Conservation (phyloP, 1,139 yeast genomes). For the Arxiozyma bovina region DNA sequence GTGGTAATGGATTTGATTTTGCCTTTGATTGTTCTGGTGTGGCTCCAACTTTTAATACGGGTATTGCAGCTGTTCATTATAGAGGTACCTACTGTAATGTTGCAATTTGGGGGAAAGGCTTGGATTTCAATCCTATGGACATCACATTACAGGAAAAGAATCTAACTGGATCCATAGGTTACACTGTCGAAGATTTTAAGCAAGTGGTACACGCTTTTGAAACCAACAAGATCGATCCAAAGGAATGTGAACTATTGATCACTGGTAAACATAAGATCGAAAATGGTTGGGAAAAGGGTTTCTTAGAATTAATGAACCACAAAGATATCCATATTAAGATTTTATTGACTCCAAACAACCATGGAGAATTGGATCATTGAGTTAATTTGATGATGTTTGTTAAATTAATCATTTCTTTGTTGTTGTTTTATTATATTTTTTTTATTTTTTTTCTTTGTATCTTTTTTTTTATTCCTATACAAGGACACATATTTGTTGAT, state of each 20-base stretch:
- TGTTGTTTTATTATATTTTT: no score
- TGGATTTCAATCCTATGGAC: slow-evolving; percentile 40
- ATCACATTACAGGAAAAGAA: slow-evolving; percentile 38
- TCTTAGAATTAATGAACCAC: slow-evolving; percentile 36
- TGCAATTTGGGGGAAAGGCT: slow-evolving; percentile 44
- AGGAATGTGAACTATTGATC: slow-evolving; percentile 35
- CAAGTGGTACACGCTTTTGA: slow-evolving; percentile 40
- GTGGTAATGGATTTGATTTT: slow-evolving; percentile 37
- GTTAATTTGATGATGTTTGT: no score
- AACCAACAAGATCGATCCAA: slow-evolving; percentile 35
- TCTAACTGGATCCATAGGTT: slow-evolving; percentile 43
- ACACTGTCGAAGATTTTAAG: slow-evolving; percentile 40
- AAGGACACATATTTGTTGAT: no score
- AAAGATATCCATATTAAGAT: slow-evolving; percentile 42
- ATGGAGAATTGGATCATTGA: slow-evolving; percentile 13
- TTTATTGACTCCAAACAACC: slow-evolving; percentile 28
- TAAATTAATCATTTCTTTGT: no score
- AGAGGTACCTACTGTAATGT: slow-evolving; percentile 45
- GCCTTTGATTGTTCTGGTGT: slow-evolving; percentile 47
- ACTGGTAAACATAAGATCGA: slow-evolving; percentile 38
- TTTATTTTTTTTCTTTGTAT: no score
- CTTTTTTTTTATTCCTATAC: no score
- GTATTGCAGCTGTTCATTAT: slow-evolving; percentile 35
- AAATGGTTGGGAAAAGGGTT: slow-evolving; percentile 40
- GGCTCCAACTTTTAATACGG: slow-evolving; percentile 37